Base-by-base conservation (phyloP, 2,329 filamentous ascomycete genomes). In the Aureobasidium pullulans region DNA sequence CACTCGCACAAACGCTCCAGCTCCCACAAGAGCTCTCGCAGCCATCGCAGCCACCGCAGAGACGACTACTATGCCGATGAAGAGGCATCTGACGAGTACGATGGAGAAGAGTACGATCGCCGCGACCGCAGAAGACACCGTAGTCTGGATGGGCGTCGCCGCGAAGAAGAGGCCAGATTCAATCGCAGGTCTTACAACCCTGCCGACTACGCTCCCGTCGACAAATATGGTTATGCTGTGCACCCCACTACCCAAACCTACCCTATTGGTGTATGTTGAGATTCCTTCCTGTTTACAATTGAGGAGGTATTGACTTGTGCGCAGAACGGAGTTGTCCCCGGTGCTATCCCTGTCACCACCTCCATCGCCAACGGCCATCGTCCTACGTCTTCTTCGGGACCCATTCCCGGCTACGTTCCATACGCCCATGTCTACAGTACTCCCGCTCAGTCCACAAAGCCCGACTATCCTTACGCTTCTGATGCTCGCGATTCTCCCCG, bases 341-440 rank as follows among this genome's bases (percentile, higher is more conserved):
- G 36, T 4, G 53, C 32, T 11, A 19, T 43, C 11, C 40, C 50
- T 16, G 43, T 43, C 7, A 10, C 16, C 19, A 52, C 50, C 4
- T 29, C 49, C 15, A 46, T 44, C 39, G 23, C 23, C 28, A 53
- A 61, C 4, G 19, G 29, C 11, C 23, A 36, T 32, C 42, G 23
- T 9, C 36, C 46, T 28, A 28, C 19, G 13, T 63, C 62, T 7
- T 57, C 47, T 16, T 59, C 60, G 7, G 62, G 59, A 32, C 61
- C 62, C 10, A 61, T 64, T 15, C 63, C 63, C 40, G 65, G 67
- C 46, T 72, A 72, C 48, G 66, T 72, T 2, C 70, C 70, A 7
- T 72, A 72, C 47, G 65, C 70, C 28, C 59, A 72, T 59, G 67
- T 72, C 53, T 72, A 72, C 58, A 68, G 66, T 40, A 16, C 40